Base-by-base conservation (phyloP, 768 basidiomycete species). In the Nidularia sp. region DNA sequence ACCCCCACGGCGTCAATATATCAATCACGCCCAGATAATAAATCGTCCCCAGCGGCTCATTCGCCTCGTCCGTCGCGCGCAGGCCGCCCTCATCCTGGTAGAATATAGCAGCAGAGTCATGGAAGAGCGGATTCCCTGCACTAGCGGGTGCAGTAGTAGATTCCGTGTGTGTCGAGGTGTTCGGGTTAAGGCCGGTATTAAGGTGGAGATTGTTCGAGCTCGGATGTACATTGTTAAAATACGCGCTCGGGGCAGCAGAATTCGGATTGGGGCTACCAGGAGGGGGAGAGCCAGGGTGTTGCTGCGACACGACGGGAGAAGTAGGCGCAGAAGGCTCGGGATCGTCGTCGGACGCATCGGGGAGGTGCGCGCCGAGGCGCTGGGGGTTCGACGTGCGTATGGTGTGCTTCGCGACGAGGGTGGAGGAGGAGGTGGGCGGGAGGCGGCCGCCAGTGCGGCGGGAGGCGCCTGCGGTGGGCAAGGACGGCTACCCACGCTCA, bases 21-120 rank as follows among this genome's bases (percentile, higher is more conserved):
- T 99, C 97, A 62, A 99, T 99, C 50, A 99, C 81, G 22, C 97
- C 96, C 6, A 98, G 75, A 67, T 98, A 98, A 67, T 96, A 97
- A 51, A 97, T 88, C 45, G 82, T 83, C 57, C 88, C 86, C 69
- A 86, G 68, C 1, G 76, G 67, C 15, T 79, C 75, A 66, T 98
- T 96, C 6, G 67, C 69, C 60, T 98, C 95, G 66, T 95, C 85
- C 13, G 96, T 97, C 34, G 94, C 92, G 33, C 88, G 79, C 43
- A 96, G 64, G 0, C 97, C 97, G 9, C 94, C 94, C 60, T 98
- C 97, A 63, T 99, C 95, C 60, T 95, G 92, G 64, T 97, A 98
- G 69, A 99, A 99, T 29, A 98, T 68, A 64, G n/a, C n/a, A n/a
- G n/a, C n/a, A n/a, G n/a, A n/a, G n/a, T n/a, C n/a, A n/a, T n/a